phyloP scores from a whole-genome alignment of 345 rosid species.

The Kandelia obovata region DNA sequence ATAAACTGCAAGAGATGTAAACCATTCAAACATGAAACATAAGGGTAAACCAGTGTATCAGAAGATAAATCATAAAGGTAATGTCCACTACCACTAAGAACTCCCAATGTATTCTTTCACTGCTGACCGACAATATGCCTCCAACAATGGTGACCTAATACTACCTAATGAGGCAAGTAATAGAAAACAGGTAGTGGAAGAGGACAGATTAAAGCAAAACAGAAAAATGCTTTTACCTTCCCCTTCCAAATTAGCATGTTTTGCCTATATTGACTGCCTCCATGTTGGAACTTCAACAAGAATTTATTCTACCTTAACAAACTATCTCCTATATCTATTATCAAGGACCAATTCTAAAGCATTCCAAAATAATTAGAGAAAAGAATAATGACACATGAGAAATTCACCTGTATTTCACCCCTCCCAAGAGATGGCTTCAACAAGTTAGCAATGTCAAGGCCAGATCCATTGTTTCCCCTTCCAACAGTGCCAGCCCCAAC shows the following conservation, averaged over 20 bases:
- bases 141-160: background rate
- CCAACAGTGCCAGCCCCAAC: conserved; percentile 94
- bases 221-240: background rate
- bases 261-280: background rate
- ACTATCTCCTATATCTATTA: background rate
- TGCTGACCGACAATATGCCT: background rate
- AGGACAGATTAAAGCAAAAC: background rate
- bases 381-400: conserved; percentile 9
- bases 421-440: conserved; percentile 95
- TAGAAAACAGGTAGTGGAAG: background rate
- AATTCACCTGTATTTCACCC: conserved; percentile 79
- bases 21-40: background rate
- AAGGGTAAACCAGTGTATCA: background rate
- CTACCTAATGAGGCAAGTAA: background rate
- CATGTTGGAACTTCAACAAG: no score
- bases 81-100: background rate
- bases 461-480: conserved; percentile 84
- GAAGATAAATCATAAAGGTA: background rate
- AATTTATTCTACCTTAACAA: no score
- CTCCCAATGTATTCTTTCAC: background rate
- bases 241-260: background rate
- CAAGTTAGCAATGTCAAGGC: conserved; percentile 92
- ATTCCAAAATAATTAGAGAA: conserved; percentile 2
- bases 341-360: background rate
- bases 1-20: conserved; percentile 69